phyloP scores from a whole-genome alignment of 2,329 filamentous ascomycete genomes.

The Colletotrichum tofieldiae region DNA sequence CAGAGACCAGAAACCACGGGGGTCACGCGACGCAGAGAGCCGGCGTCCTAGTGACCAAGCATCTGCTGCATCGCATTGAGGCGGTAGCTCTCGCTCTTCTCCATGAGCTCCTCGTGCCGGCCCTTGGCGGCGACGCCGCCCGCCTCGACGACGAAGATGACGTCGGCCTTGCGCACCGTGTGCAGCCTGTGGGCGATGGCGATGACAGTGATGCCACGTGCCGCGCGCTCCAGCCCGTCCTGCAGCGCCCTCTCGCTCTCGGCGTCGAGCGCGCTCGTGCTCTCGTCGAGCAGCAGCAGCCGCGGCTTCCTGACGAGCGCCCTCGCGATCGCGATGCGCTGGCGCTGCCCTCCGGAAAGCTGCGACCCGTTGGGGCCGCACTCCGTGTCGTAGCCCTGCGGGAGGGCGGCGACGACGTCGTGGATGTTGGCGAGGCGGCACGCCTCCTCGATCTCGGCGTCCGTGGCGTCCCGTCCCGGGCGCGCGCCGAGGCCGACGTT shows the following conservation, averaged over 20 bases:
- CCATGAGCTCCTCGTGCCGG: slow-evolving; percentile 68
- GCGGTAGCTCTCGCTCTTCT: slow-evolving; percentile 67
- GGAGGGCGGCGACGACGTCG: slow-evolving; percentile 69
- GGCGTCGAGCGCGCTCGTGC: slow-evolving; percentile 77
- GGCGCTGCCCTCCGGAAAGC: slow-evolving; percentile 79
- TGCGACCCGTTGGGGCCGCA: slow-evolving; percentile 75
- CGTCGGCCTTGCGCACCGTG: slow-evolving; percentile 60
- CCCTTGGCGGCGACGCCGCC: slow-evolving; percentile 68
- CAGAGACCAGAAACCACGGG: neutral
- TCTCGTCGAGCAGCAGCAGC: slow-evolving; percentile 79
- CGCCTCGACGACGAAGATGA: slow-evolving; percentile 65
- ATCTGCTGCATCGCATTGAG: slow-evolving; percentile 68
- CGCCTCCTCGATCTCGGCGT: slow-evolving; percentile 68
- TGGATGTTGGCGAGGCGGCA: slow-evolving; percentile 73
- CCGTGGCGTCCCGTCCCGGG: slow-evolving; percentile 61
- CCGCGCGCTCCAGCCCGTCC: slow-evolving; percentile 67
- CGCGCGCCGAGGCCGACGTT: slow-evolving; percentile 59
- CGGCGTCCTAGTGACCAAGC: slow-evolving; percentile 48
- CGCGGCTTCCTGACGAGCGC: slow-evolving; percentile 76
- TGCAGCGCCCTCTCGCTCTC: slow-evolving; percentile 73
- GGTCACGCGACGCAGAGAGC: neutral
- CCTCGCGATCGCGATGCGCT: slow-evolving; percentile 78
- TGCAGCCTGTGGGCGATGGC: slow-evolving; percentile 62
- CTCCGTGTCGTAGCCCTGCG: slow-evolving; percentile 70
- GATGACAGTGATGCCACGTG: slow-evolving; percentile 58